Conservation (phyloP, 805 yeast species). For the Metschnikowia matae region DNA sequence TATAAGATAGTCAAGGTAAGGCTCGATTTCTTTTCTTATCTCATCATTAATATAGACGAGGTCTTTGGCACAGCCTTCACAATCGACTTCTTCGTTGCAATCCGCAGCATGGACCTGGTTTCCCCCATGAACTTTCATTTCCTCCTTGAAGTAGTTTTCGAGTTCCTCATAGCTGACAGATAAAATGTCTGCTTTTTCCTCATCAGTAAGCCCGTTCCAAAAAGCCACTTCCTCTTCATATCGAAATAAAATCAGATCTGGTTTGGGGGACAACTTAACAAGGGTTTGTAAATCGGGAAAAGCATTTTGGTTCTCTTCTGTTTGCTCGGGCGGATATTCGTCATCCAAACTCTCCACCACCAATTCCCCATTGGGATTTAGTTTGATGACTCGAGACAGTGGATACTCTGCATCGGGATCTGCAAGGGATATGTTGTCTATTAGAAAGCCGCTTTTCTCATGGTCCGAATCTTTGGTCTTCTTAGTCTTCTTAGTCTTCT, state of each 20-base stretch:
- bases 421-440: conserved; percentile 43
- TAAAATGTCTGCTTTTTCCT: conserved; percentile 23
- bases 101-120: not conserved
- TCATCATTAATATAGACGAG: conserved; percentile 8
- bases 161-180: conserved; percentile 68
- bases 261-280: conserved; percentile 2
- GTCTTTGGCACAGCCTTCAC: conserved; percentile 1
- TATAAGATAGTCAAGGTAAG: conserved; percentile 44
- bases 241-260: conserved; percentile 9
- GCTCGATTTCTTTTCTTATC: conserved; percentile 31
- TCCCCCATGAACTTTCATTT: conserved; percentile 6
- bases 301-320: not conserved
- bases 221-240: conserved; percentile 12
- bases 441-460: conserved; percentile 2
- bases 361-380: conserved; percentile 72
- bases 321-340: conserved; percentile 11
- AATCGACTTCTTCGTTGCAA: not conserved
- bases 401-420: conserved; percentile 66
- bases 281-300: not conserved
- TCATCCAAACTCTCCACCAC: conserved; percentile 57
- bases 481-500: conserved; percentile 18
- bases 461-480: conserved; percentile 3
- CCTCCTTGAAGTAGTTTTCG: conserved; percentile 50
- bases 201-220: conserved; percentile 14
- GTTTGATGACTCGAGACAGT: conserved; percentile 63